Base-by-base conservation (phyloP, 108 stramenopile species). In the Fragilariopsis cylindrus region DNA sequence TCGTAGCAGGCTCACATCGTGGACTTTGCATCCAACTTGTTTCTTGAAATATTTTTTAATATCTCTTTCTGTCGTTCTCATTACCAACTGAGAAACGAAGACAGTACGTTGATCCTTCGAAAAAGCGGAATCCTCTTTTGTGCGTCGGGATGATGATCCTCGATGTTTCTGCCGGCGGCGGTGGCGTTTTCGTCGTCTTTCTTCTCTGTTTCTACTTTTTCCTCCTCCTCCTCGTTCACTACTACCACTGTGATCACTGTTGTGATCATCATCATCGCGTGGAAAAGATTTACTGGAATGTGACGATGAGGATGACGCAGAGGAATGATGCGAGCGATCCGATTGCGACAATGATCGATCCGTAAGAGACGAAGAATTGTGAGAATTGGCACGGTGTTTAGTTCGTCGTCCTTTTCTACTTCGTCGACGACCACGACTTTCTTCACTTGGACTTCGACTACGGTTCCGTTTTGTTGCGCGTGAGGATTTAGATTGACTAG, bases 61-160 rank as follows among this genome's bases (percentile, higher is more conserved):
- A 73, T 95, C 93, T 18, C 79, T 75, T 75, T 98, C 96, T 8
- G 73, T 75, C n/a, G 92, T 86, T 48, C 93, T 87, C 89, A 88
- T 92, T 15, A 95, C 89, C 0, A 99, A 81, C 77, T 98, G 97
- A 13, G 86, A 89, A 16, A 99, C 96, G 77, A 99, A 97, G 4
- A 99, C 82, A 3, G 98, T 99, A 5, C 98, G 90, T 74, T 97
- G 96, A 68, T 98, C 97, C 65, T 96, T 94, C 52, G 97, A 96
- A 67, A 96, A 86, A 21, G 76, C 76, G 5, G 73, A 62, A 60
- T 88, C 87, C n/a, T 63, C 62, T 48, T 65, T 50, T n/a, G 63
- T 46, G 13, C 57, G 48, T 30, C 48, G 21, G 16, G 75, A 60
- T n/a, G 74, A 66, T 39, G 56, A 60, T 48, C 53, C 66, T 52